Evolutionary conservation across 2,329 filamentous ascomycete species (phyloP).

Genomic region (Thielaviopsis punctulata): DNA sequence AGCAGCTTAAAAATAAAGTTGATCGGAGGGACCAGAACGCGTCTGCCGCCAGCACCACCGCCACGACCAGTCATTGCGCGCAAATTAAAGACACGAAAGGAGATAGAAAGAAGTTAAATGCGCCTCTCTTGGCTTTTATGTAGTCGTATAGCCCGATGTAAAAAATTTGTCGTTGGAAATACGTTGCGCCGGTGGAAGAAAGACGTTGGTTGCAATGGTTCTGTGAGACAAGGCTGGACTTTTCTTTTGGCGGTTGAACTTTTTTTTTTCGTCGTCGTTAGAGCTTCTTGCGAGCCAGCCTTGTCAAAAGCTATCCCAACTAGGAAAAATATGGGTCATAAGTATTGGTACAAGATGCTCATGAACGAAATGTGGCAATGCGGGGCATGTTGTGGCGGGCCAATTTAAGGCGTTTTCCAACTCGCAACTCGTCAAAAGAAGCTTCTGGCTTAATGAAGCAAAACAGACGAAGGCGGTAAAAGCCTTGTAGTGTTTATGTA

Average conservation of each 20-base stretch:
- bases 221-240: slow-evolving; percentile 4
- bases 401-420: background rate
- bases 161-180: background rate
- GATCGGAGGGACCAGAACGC: slow-evolving; percentile 43
- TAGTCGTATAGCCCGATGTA: background rate
- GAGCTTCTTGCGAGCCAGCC: slow-evolving; percentile 1
- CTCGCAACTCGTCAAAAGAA: background rate
- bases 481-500: background rate
- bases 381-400: slow-evolving; percentile 6
- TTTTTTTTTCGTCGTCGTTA: background rate
- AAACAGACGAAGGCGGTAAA: background rate
- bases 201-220: background rate
- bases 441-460: background rate
- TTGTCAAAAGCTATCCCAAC: background rate
- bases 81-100: background rate
- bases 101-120: background rate
- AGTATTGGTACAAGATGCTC: background rate
- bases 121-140: background rate
- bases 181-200: too few relatives aligned
- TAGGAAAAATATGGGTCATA: background rate
- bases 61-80: slow-evolving; percentile 39
- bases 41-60: slow-evolving; percentile 37
- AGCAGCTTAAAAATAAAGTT: slow-evolving; percentile 56
- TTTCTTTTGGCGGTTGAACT: background rate
- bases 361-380: background rate